Evolutionary conservation across 495 filamentous ascomycete species (phyloP).

Genomic region (Aspergillus sparsus): DNA sequence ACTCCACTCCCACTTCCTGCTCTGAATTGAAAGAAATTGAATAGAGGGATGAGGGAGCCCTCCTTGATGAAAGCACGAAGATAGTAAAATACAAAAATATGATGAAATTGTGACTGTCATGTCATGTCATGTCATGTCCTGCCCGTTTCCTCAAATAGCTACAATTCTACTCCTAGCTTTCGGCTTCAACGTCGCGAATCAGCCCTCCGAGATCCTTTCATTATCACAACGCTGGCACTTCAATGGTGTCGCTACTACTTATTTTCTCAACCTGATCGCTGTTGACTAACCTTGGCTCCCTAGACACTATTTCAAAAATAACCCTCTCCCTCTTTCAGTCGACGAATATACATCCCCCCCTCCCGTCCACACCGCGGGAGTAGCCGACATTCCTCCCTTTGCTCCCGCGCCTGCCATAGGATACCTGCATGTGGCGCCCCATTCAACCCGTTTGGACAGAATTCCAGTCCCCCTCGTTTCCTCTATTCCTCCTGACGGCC

Average conservation of each 20-base stretch:
- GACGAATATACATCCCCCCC: conserved; percentile 2
- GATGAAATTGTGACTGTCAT: not conserved
- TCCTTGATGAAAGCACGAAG: not conserved
- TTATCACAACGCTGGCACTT: not conserved
- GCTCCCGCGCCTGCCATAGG: conserved; percentile 8
- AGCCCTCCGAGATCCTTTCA: not conserved
- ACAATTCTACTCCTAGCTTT: not conserved
- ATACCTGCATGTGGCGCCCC: conserved; percentile 38
- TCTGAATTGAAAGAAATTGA: conserved; percentile 21
- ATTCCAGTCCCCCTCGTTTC: conserved; percentile 19
- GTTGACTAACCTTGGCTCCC: conserved; percentile 17
- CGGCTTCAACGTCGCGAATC: not conserved
- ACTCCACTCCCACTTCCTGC: conserved; percentile 29
- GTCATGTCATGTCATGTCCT: not conserved
- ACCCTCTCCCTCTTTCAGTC: conserved; percentile 1
- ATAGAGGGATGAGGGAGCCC: not conserved
- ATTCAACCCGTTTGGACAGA: conserved; percentile 28
- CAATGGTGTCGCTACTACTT: not conserved
- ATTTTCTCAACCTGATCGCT: conserved; percentile 3
- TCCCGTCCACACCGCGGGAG: conserved; percentile 15
- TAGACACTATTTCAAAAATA: conserved; percentile 15
- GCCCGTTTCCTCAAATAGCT: not conserved
- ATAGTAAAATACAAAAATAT: conserved; percentile 1
- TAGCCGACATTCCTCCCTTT: conserved; percentile 31
- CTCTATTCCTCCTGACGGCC: conserved; percentile 24